These are phyloP conservation scores for Pyrenula massariospora DNA, from an alignment of 495 filamentous ascomycete species.

Conservation along the genomic window DNA sequence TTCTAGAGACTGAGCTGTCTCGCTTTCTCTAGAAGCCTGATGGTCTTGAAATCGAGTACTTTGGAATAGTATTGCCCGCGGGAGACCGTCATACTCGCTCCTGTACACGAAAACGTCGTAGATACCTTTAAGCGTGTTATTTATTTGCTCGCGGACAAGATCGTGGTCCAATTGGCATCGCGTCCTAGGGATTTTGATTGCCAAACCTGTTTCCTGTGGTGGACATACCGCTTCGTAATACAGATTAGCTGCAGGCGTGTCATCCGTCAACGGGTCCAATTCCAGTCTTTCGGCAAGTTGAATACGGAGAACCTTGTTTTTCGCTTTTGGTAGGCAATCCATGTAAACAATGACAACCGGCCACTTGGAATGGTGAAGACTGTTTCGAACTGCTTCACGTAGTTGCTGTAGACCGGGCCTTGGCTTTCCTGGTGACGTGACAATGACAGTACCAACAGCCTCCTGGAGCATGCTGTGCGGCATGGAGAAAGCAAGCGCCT, in stretches of 20 bases:
- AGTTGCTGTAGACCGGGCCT: constrained; percentile 22
- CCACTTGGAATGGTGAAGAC: constrained; percentile 27
- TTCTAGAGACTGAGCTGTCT: background rate
- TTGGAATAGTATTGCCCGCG: constrained; percentile 9
- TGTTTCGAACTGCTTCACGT: constrained; percentile 19
- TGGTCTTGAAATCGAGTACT: constrained; percentile 1
- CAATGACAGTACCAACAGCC: constrained; percentile 28
- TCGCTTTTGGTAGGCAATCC: constrained; percentile 27
- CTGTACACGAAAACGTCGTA: constrained; percentile 5
- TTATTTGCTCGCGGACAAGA: constrained; percentile 1
- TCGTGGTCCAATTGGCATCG: constrained; percentile 8
- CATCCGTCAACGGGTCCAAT: constrained; percentile 17
- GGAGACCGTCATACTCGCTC: constrained; percentile 9
- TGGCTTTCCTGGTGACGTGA: constrained; percentile 15
- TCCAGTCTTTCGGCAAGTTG: constrained; percentile 22
- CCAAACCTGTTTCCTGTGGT: constrained; percentile 20
- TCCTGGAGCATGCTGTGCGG: constrained; percentile 31
- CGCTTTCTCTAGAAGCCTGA: background rate
- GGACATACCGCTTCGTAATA: constrained; percentile 25
- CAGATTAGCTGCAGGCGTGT: constrained; percentile 12
- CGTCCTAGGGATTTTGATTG: constrained; percentile 8
- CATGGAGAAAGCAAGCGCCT: constrained; percentile 30
- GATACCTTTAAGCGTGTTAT: background rate
- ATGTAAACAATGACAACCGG: constrained; percentile 29
- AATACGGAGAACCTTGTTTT: constrained; percentile 33